Conservation (phyloP, 306 rosid genomes). For the Castanea mollissima region DNA sequence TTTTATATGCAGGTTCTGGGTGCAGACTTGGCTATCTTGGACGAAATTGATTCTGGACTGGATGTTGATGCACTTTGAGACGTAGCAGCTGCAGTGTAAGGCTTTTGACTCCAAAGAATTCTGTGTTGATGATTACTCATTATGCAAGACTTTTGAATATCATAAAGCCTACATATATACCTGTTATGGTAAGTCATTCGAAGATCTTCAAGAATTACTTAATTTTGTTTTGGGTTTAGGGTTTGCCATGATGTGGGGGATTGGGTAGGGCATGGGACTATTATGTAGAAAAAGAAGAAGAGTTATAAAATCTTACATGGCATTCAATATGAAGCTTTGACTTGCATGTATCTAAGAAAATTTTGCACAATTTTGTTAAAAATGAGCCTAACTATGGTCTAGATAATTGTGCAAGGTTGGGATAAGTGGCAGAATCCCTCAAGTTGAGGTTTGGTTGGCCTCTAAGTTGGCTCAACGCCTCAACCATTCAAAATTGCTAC, state of each 20-base stretch:
- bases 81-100: constrained; percentile 85
- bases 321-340: not conserved
- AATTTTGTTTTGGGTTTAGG: not conserved
- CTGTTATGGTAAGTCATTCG: constrained; percentile 68
- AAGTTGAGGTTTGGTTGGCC: not conserved
- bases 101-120: constrained; percentile 66
- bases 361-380: not conserved
- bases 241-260: constrained; percentile 1
- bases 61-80: constrained; percentile 95
- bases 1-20: constrained; percentile 68
- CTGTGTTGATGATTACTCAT: constrained; percentile 87
- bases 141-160: constrained; percentile 75
- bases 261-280: not conserved
- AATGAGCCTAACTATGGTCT: too few species aligned
- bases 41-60: constrained; percentile 97
- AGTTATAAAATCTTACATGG: not conserved
- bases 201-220: constrained; percentile 18
- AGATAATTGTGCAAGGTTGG: not conserved
- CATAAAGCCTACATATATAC: constrained; percentile 71
- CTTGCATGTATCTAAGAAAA: not conserved
- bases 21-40: constrained; percentile 88
- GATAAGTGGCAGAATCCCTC: not conserved
- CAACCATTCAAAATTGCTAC: not conserved
- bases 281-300: not conserved
- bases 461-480: not conserved